phyloP scores from a whole-genome alignment of 2,329 filamentous ascomycete species.

The Aspergillus nomiae region DNA sequence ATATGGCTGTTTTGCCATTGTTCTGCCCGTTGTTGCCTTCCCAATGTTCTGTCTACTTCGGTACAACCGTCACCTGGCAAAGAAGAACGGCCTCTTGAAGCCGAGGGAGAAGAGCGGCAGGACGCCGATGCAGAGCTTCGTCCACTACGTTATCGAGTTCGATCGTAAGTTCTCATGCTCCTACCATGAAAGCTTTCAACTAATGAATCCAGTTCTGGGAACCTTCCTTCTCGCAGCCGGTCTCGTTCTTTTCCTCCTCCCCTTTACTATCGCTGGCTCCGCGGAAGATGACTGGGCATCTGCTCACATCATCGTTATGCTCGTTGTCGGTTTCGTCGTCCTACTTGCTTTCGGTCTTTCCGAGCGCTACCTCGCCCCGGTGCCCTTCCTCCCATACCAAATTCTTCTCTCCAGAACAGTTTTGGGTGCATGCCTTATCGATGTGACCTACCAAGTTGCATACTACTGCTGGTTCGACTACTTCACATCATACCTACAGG shows the following conservation, averaged over 20 bases:
- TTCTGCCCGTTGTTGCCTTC: constrained; percentile 56
- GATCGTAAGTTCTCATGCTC: constrained; percentile 45
- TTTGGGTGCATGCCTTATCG: constrained; percentile 27
- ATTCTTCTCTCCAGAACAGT: constrained; percentile 44
- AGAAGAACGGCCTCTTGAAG: constrained; percentile 51
- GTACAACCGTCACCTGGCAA: constrained; percentile 57
- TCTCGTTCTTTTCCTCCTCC: constrained; percentile 49
- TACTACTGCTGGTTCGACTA: constrained; percentile 30
- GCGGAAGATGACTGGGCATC: constrained; percentile 44
- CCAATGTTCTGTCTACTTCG: constrained; percentile 58
- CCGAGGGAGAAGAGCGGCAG: constrained; percentile 43
- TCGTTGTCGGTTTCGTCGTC: constrained; percentile 55
- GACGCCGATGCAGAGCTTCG: constrained; percentile 47
- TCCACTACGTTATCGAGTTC: constrained; percentile 59
- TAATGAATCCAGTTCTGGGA: constrained; percentile 48
- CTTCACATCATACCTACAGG: constrained; percentile 38
- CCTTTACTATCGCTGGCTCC: constrained; percentile 53
- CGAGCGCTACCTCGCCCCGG: constrained; percentile 54
- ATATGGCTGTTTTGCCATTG: constrained; percentile 61
- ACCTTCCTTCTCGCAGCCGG: constrained; percentile 60
- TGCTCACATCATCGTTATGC: constrained; percentile 51
- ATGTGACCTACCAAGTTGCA: constrained; percentile 23
- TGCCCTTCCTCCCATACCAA: constrained; percentile 11
- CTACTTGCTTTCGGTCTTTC: constrained; percentile 56
- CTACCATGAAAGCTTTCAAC: neutral